Base-by-base conservation (phyloP, 331 rosid species). In the Quercus tomentella region DNA sequence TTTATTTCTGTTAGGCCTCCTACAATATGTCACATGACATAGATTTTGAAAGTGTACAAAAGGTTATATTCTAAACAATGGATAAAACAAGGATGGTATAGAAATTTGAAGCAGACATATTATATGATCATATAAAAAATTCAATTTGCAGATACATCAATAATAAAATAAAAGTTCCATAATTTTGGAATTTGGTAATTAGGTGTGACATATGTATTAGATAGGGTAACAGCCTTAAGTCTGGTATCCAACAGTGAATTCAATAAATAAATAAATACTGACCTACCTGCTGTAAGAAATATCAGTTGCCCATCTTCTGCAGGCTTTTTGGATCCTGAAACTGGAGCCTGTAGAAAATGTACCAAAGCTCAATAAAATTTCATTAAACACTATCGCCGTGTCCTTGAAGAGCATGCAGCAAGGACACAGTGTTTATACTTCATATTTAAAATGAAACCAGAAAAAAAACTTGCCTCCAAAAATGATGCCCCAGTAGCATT, bases 301-400 rank as follows among this genome's bases (percentile, higher is more conserved):
- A 95, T 95, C 83, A 95, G 82, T 74, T 92, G 93, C 10, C 99
- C 99, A 82, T 95, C 98, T 84, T 93, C 99, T 74, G 99, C 99
- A 72, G 99, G 97, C 78, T 91, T 91, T 84, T 93, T 93, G 76
- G 98, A 95, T 73, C 98, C 98, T 31, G 99, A 95, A 84, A 95
- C 99, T 56, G 99, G 99, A 83, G 99, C 99, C 99, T 95, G 76
- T 6, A 73, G 77, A 66, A 51, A 78, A 74, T 80, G 26, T 26
- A 60, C 80, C 62, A 76, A 51, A 75, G 76, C 31, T 67, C 69
- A 60, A 41, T n/a, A 66, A 73, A 61, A 72, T 86, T 68, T 74
- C 66, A 77, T 26, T 17, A 9, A 33, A 68, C 49, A 37, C 63
- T 21, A 65, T 26, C 2, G 14, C 3, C 70, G 54, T 76, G 72